These are phyloP conservation scores for Capsella rubella DNA, from an alignment of 441 rosid species.

Conservation along the genomic window DNA sequence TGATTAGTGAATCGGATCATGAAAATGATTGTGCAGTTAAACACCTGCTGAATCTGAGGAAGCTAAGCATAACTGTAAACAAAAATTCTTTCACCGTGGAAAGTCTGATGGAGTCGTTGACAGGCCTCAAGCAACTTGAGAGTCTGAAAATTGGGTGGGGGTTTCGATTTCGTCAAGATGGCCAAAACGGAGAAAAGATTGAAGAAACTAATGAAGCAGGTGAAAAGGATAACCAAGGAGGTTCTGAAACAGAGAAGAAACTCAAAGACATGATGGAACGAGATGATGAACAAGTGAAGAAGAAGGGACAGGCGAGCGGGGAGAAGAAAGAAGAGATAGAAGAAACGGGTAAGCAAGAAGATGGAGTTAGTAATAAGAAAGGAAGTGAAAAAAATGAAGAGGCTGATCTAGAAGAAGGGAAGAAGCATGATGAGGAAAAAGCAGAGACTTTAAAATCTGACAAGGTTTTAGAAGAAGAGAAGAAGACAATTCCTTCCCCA, in stretches of 20 bases:
- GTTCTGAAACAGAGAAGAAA: background rate
- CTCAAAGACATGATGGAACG: slow-evolving; percentile 13
- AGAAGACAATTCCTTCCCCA: background rate
- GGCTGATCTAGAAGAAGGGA: background rate
- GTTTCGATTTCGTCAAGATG: slow-evolving; percentile 24
- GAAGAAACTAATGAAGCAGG: background rate
- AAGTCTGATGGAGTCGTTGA: slow-evolving; percentile 23
- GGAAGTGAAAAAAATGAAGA: background rate
- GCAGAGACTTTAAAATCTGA: slow-evolving; percentile 26
- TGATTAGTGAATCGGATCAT: slow-evolving; percentile 38
- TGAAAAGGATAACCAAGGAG: slow-evolving; percentile 9
- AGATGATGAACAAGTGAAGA: background rate
- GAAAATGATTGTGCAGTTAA: slow-evolving; percentile 39
- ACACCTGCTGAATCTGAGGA: slow-evolving; percentile 41
- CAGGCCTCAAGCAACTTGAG: slow-evolving; percentile 39
- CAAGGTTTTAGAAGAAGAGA: slow-evolving; percentile 12
- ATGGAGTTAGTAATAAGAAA: background rate
- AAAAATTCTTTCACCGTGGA: slow-evolving; percentile 28
- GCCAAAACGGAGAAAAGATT: background rate
- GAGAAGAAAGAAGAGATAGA: slow-evolving; percentile 23
- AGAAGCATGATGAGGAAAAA: background rate
- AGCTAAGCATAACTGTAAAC: slow-evolving; percentile 52
- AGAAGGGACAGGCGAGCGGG: slow-evolving; percentile 17
- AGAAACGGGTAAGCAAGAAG: background rate
- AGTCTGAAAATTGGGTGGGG: slow-evolving; percentile 61